Evolutionary conservation across 306 rosid species (phyloP), one percentile per base, ranked within the genome.

Genomic region (Notholithocarpus densiflorus): DNA sequence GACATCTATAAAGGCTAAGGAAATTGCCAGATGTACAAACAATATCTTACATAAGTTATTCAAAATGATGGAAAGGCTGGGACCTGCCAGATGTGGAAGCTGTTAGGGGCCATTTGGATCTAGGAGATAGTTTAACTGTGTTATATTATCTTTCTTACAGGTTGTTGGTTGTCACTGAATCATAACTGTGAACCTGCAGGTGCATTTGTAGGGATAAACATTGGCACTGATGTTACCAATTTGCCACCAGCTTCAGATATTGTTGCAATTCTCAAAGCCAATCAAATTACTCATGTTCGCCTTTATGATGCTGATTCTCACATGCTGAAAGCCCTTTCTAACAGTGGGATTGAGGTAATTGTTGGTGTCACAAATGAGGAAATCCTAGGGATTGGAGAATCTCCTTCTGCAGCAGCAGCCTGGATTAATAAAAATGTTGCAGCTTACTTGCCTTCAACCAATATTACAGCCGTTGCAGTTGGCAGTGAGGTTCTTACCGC

Each of bases 401-500:
- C 89, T 51, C 89, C 98, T 21, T 81, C 98, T 8, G 83, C 62
- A 71, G 98, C 97, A 6, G 98, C 97, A 62, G 83, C 96, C 5
- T 95, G 98, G 98, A 61, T 92, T 51, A 92, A 86, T 64, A 92
- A 89, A 85, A 95, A 92, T 65, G 90, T 95, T 24, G 95, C 85
- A 5, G 90, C 98, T 73, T 89, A 92, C 64, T 59, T 90, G 87
- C 98, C 98, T 60, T 82, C 87, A 26, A 92, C 97, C 23, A 95
- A 92, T 75, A 95, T 95, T 80, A 91, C 98, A 5, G 86, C 97
- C 76, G 85, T 94, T 80, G 88, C 97, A 8, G 97, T 92, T 37
- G 98, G 98, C 66, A 94, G 97, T 74, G 93, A 92, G 79, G 97
- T 94, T 83, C 95, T 94, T 66, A 87, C 91, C 21, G 37, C 86